A percentile compares a stretch with the other conserved stretches of the same genome.
Evolutionary conservation across 495 filamentous ascomycete genomes (phyloP).

Genomic region (Talaromyces stipitatus): DNA sequence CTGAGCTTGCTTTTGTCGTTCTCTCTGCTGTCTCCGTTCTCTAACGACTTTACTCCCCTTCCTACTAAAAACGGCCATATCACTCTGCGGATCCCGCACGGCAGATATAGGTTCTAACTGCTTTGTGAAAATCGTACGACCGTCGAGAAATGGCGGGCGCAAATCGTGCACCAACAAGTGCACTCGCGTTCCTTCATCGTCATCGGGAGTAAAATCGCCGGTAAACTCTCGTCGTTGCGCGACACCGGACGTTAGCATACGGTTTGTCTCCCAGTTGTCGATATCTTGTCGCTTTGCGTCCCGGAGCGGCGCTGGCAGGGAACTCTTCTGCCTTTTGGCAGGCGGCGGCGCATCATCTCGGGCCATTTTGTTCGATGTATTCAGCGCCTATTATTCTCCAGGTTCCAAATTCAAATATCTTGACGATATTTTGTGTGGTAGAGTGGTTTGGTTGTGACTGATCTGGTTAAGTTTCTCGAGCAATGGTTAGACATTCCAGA

Average conservation of each 20-base stretch:
- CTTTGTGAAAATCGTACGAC: constrained; percentile 91
- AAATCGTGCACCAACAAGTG: constrained; percentile 93
- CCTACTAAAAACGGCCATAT: constrained; percentile 97
- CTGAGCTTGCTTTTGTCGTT: constrained; percentile 91
- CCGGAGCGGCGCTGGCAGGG: constrained; percentile 31
- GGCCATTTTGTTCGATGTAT: constrained; percentile 20
- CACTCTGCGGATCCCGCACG: constrained; percentile 88
- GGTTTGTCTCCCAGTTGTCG: constrained; percentile 97
- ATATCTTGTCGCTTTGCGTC: constrained; percentile 78
- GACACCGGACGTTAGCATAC: constrained; percentile 94
- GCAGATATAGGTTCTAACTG: constrained; percentile 94
- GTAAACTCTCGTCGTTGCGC: constrained; percentile 80
- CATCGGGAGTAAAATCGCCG: constrained; percentile 77
- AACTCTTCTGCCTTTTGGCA: constrained; percentile 37
- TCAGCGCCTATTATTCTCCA: neutral
- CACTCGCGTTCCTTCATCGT: constrained; percentile 83
- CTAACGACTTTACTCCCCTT: constrained; percentile 92
- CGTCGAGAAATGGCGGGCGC: constrained; percentile 92
- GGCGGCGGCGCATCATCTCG: constrained; percentile 31
- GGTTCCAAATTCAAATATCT: neutral
- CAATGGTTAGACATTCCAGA: neutral
- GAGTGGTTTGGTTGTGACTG: neutral
- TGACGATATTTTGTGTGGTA: neutral
- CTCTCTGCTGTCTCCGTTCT: constrained; percentile 83
- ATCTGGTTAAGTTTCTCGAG: neutral